Evolutionary conservation across 257 asterid genomes (phyloP).

Genomic region (Gentiana straminea): DNA sequence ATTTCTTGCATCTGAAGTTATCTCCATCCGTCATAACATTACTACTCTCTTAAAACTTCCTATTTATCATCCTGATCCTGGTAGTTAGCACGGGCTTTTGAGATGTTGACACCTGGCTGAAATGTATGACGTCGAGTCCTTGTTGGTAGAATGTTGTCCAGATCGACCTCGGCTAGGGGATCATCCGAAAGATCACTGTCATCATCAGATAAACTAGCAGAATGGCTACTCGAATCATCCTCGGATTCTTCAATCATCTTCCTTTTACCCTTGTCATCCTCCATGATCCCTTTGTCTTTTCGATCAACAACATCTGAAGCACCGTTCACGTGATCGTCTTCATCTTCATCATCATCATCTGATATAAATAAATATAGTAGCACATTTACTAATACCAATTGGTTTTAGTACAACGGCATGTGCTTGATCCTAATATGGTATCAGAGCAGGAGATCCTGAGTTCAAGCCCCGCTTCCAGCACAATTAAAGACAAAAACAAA

Average conservation of each 20-base stretch:
- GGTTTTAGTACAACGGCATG: no score
- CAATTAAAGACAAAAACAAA: no score
- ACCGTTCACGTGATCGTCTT: constrained; percentile 16
- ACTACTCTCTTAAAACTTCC: no score
- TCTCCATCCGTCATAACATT: no score
- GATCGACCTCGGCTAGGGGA: constrained; percentile 32
- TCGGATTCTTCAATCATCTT: constrained; percentile 21
- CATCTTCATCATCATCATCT: constrained; percentile 9
- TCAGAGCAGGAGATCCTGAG: no score
- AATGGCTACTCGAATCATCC: constrained; percentile 12
- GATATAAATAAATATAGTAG: no score
- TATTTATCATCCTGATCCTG: constrained; percentile 5
- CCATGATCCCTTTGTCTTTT: constrained; percentile 30
- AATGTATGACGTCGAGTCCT: constrained; percentile 25
- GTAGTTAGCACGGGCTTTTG: constrained; percentile 4
- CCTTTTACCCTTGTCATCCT: constrained; percentile 12
- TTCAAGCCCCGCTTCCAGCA: no score
- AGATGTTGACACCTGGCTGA: constrained; percentile 19
- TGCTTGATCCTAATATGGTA: no score
- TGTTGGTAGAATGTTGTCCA: constrained; percentile 33
- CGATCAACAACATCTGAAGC: constrained; percentile 10
- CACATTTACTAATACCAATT: no score
- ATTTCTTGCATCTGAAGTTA: no score
- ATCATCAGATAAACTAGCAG: constrained; percentile 18
- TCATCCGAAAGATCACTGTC: constrained; percentile 26